phyloP scores from a whole-genome alignment of 345 rosid species.

The thale cress (Arabidopsis thaliana) region DNA sequence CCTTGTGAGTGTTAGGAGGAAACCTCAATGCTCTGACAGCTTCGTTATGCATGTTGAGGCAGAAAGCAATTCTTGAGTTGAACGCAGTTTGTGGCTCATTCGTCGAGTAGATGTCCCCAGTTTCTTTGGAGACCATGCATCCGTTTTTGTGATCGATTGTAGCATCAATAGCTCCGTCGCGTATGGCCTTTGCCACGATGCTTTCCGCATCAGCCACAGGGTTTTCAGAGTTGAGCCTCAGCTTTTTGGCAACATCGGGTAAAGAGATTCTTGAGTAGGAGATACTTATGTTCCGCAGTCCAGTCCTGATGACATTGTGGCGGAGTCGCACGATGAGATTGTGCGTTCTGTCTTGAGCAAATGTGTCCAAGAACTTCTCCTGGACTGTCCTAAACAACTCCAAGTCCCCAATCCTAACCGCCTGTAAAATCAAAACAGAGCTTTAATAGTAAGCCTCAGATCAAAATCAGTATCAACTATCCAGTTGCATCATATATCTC shows the following conservation, averaged over 20 bases:
- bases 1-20: constrained; percentile 86
- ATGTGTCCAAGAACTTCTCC: constrained; percentile 72
- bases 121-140: constrained; percentile 86
- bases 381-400: constrained; percentile 81
- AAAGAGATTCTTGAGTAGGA: constrained; percentile 79
- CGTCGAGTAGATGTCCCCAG: constrained; percentile 88
- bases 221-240: constrained; percentile 65
- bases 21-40: constrained; percentile 78
- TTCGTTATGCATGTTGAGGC: constrained; percentile 91
- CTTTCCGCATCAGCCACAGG: constrained; percentile 89
- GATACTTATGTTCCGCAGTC: constrained; percentile 76
- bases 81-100: constrained; percentile 89
- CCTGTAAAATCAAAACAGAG: constrained; percentile 52
- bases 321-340: constrained; percentile 76
- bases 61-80: constrained; percentile 85
- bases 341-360: constrained; percentile 67
- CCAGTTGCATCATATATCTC: constrained; percentile 29
- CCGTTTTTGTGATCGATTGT: constrained; percentile 74
- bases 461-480: background rate
- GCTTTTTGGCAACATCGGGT: constrained; percentile 71
- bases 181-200: constrained; percentile 80
- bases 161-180: constrained; percentile 88
- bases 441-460: constrained; percentile 7
- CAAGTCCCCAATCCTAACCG: constrained; percentile 89
- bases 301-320: constrained; percentile 89